Conservation (phyloP, 352 stramenopile species). For the Phytophthora ohioensis region DNA sequence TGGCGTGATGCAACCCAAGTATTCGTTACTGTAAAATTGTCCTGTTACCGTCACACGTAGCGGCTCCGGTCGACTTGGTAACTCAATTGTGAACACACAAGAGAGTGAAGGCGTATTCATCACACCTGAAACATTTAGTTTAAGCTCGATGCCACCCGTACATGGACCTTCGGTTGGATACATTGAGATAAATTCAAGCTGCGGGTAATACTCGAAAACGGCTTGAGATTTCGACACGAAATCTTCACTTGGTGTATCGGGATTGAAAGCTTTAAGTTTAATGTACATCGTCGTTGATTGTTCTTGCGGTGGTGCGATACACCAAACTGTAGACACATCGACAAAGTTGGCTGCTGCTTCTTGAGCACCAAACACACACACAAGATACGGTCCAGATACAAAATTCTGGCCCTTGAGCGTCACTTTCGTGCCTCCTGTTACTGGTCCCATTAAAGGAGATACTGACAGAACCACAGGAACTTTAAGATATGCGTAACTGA, state of each 20-base stretch:
- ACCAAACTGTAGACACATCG: constrained; percentile 34
- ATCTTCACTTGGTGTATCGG: constrained; percentile 14
- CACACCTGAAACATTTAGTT: constrained; percentile 35
- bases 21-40: constrained; percentile 33
- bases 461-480: constrained; percentile 42
- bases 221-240: constrained; percentile 42
- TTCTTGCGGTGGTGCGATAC: constrained; percentile 39
- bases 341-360: constrained; percentile 44
- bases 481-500: constrained; percentile 32
- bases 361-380: constrained; percentile 50
- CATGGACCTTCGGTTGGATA: constrained; percentile 46
- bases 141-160: constrained; percentile 41
- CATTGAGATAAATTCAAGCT: constrained; percentile 39
- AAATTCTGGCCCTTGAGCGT: constrained; percentile 47
- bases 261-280: constrained; percentile 36
- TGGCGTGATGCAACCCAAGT: constrained; percentile 42
- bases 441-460: constrained; percentile 34
- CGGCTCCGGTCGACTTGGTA: constrained; percentile 29
- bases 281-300: constrained; percentile 38
- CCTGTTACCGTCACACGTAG: constrained; percentile 23
- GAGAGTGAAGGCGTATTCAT: constrained; percentile 35
- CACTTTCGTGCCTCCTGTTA: constrained; percentile 49
- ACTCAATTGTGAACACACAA: constrained; percentile 47
- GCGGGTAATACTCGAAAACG: constrained; percentile 46
- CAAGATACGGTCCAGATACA: constrained; percentile 35